Conservation (phyloP, 805 yeast genomes). For the Starmerella etchellsii region DNA sequence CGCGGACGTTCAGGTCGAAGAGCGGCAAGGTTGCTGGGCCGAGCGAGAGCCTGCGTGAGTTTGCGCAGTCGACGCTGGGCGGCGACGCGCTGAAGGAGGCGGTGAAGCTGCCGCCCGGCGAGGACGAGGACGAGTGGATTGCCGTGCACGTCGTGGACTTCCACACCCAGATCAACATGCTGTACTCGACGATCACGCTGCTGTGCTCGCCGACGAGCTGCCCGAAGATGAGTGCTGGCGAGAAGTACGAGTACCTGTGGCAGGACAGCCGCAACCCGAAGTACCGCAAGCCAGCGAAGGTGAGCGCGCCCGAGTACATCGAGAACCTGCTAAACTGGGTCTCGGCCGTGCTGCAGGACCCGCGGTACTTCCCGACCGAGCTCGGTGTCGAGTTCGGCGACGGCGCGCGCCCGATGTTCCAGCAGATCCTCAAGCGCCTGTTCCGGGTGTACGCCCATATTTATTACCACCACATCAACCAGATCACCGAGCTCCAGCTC, state of each 20-base stretch:
- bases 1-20: constrained; percentile 28
- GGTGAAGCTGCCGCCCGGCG: constrained; percentile 85
- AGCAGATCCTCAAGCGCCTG: constrained; percentile 77
- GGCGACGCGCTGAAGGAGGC: constrained; percentile 86
- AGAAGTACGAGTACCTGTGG: constrained; percentile 94
- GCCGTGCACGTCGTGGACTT: constrained; percentile 98
- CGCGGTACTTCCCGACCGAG: constrained; percentile 76
- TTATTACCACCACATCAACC: constrained; percentile 95
- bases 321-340: constrained; percentile 92
- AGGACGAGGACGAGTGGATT: constrained; percentile 83
- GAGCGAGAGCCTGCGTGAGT: constrained; percentile 44
- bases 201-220: constrained; percentile 92
- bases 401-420: constrained; percentile 63
- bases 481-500: constrained; percentile 78
- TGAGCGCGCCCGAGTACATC: constrained; percentile 90
- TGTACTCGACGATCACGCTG: constrained; percentile 89
- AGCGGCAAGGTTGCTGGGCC: constrained; percentile 22
- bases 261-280: constrained; percentile 48
- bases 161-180: constrained; percentile 90
- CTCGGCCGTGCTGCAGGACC: constrained; percentile 84
- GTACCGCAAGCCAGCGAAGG: constrained; percentile 61
- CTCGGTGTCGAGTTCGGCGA: constrained; percentile 86
- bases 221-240: constrained; percentile 96
- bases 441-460: constrained; percentile 95
- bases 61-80: constrained; percentile 92